Conservation (phyloP, 306 rosid species). For the Sechiopsis laciniata region DNA sequence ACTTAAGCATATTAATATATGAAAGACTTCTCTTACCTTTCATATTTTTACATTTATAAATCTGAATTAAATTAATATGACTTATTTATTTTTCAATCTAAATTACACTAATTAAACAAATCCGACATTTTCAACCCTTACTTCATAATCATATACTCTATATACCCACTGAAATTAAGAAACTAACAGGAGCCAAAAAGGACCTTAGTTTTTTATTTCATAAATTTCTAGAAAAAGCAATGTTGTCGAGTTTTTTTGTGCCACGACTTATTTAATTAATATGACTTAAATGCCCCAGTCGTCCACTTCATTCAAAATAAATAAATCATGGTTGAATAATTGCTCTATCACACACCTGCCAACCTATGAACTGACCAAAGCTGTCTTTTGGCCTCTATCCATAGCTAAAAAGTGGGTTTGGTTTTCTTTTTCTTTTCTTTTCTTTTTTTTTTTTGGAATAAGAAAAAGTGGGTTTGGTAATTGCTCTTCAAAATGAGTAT, state of each 20-base stretch:
- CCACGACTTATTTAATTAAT: not conserved
- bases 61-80: no score
- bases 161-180: not conserved
- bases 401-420: slow-evolving; percentile 8
- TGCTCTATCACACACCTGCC: slow-evolving; percentile 8
- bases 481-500: not conserved
- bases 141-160: not conserved
- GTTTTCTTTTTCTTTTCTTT: no score
- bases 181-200: not conserved
- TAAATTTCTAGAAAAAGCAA: not conserved
- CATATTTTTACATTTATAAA: not conserved
- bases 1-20: no score
- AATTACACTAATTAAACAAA: not conserved
- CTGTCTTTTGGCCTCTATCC: not conserved
- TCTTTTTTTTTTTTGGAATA: no score
- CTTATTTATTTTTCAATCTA: not conserved
- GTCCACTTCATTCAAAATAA: not conserved
- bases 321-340: not conserved
- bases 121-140: not conserved
- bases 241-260: not conserved
- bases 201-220: not conserved
- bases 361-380: slow-evolving; percentile 3
- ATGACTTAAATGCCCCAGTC: not conserved
- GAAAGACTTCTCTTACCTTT: not conserved
- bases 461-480: slow-evolving; percentile 6